Evolutionary conservation across 2,329 filamentous ascomycete species (phyloP).

Genomic region (Dactylella cylindrospora): DNA sequence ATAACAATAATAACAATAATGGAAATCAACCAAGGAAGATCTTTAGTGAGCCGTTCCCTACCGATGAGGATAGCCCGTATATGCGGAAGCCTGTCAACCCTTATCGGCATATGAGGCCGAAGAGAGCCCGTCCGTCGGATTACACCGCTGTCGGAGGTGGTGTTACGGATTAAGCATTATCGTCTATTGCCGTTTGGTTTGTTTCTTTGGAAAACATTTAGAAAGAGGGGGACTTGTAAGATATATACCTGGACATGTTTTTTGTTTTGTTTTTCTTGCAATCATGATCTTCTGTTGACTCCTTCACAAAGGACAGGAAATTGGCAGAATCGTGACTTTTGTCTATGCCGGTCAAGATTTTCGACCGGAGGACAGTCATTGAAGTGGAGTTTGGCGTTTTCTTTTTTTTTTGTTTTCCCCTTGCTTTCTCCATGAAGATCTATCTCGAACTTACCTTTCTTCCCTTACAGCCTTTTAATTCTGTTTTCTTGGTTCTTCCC

Average conservation of each 20-base stretch:
- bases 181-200: background rate
- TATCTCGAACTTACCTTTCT: too few relatives aligned
- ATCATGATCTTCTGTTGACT: slow-evolving; percentile 4
- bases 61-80: slow-evolving; percentile 83
- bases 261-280: slow-evolving; percentile 4
- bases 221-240: slow-evolving; percentile 21
- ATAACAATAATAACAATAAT: slow-evolving; percentile 6
- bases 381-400: slow-evolving; percentile 30
- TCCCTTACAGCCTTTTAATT: background rate
- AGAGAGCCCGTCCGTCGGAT: slow-evolving; percentile 80
- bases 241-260: slow-evolving; percentile 26
- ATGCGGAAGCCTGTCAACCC: slow-evolving; percentile 95
- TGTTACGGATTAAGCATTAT: slow-evolving; percentile 31
- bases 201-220: background rate
- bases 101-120: slow-evolving; percentile 78
- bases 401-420: background rate
- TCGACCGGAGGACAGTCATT: too few relatives aligned
- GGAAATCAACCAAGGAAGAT: slow-evolving; percentile 61
- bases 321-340: too few relatives aligned
- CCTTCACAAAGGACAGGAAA: too few relatives aligned
- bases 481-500: slow-evolving; percentile 3
- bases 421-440: too few relatives aligned
- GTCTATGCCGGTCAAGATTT: too few relatives aligned
- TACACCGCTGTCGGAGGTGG: slow-evolving; percentile 53
- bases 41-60: slow-evolving; percentile 60